phyloP scores from a whole-genome alignment of 345 rosid genomes.

The Populus tremula region DNA sequence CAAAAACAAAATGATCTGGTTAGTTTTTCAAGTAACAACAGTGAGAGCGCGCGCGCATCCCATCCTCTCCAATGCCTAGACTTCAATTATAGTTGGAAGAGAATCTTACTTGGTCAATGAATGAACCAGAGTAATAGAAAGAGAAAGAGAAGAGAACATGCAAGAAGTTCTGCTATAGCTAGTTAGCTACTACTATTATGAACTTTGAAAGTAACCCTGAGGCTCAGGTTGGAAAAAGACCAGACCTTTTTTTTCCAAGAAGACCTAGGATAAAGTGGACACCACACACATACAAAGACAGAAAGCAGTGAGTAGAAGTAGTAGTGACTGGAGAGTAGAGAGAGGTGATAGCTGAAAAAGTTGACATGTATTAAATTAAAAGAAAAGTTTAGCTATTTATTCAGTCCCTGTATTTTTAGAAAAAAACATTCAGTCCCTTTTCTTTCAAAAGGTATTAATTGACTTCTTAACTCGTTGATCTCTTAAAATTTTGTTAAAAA shows the following conservation, averaged over 20 bases:
- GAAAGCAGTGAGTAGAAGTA: background rate
- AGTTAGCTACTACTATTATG: background rate
- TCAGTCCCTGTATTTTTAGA: background rate
- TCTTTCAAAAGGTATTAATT: no score
- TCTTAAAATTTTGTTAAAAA: no score
- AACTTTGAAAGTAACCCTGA: background rate
- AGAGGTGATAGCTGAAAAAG: background rate
- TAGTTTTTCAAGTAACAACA: background rate
- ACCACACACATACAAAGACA: constrained; percentile 5
- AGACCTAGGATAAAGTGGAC: constrained; percentile 15
- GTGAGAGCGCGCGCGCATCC: background rate
- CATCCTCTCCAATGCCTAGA: background rate
- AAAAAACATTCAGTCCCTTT: background rate
- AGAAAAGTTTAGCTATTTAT: no score
- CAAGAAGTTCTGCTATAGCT: background rate
- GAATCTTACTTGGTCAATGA: background rate
- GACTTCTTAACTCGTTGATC: no score
- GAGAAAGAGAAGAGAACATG: constrained; percentile 5
- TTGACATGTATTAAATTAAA: background rate
- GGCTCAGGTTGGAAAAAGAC: constrained; percentile 32
- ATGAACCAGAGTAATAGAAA: background rate
- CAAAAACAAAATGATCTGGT: background rate
- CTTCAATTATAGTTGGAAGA: background rate
- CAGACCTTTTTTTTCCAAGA: constrained; percentile 45
- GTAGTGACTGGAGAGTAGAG: background rate